A percentile compares a stretch with the other conserved stretches of the same genome.
These are phyloP conservation scores for Xanthoconium stramineum DNA, from an alignment of 768 basidiomycete species.

Conservation along the genomic window DNA sequence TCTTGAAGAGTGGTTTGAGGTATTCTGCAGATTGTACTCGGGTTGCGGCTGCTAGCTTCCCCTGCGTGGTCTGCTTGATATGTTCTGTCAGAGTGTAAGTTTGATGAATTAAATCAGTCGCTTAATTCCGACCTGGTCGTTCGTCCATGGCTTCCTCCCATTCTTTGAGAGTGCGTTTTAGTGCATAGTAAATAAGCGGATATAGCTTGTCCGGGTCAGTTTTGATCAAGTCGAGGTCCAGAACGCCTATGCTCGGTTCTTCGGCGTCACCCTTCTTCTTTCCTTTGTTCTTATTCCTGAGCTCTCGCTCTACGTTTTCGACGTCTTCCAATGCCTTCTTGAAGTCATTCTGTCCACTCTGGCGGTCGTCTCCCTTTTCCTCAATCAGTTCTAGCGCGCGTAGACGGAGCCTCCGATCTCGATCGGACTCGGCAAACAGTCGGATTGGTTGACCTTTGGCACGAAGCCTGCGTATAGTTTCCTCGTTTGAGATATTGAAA, in stretches of 20 bases:
- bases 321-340: conserved; percentile 86
- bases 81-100: conserved; percentile 49
- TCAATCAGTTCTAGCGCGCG: conserved; percentile 95
- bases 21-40: conserved; percentile 96
- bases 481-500: conserved; percentile 93
- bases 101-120: background rate
- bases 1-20: conserved; percentile 93
- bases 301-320: conserved; percentile 69
- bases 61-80: conserved; percentile 84
- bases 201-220: conserved; percentile 93
- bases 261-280: conserved; percentile 63
- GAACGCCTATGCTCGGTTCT: conserved; percentile 47
- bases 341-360: conserved; percentile 93
- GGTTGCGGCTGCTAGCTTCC: conserved; percentile 91
- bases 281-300: conserved; percentile 52
- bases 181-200: conserved; percentile 93
- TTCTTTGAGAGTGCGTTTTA: conserved; percentile 90
- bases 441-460: conserved; percentile 92
- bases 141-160: conserved; percentile 97
- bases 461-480: conserved; percentile 85
- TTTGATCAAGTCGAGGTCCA: conserved; percentile 83
- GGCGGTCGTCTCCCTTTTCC: conserved; percentile 75
- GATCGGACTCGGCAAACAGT: conserved; percentile 93
- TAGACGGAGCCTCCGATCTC: conserved; percentile 84
- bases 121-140: conserved; percentile 64